Percentiles rank a stretch among this genome's conserved stretches.
Conservation (phyloP, 169 alveolate genomes). For the Miamiensis avidus region DNA sequence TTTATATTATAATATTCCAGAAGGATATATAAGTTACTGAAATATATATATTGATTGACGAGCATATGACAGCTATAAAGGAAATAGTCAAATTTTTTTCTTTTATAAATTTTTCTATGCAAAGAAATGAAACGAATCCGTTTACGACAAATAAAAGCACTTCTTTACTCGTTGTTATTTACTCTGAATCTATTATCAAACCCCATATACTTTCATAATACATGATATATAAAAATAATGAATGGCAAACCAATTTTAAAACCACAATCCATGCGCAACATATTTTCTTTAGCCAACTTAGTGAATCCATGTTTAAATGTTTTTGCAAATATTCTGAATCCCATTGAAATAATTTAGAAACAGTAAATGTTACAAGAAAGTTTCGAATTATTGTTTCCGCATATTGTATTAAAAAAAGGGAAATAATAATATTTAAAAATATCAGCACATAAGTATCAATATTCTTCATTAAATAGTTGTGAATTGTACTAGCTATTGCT, state of each 20-base stretch:
- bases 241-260: neutral
- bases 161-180: neutral
- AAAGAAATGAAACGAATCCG: neutral
- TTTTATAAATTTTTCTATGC: neutral
- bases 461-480: no score
- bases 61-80: neutral
- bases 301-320: neutral
- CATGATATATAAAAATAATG: neutral
- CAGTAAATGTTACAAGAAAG: neutral
- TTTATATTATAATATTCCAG: neutral
- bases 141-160: neutral
- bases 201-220: neutral
- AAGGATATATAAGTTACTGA: neutral
- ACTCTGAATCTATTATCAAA: neutral
- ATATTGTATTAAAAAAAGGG: neutral
- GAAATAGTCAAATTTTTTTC: neutral
- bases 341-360: neutral
- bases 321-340: neutral
- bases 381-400: neutral
- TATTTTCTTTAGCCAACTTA: neutral
- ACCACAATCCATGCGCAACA: neutral
- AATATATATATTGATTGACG: no score
- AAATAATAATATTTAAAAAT: no score
- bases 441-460: no score
- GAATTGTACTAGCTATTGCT: no score